Evolutionary conservation across 1,284 basidiomycete species (phyloP), one percentile per base, ranked within the genome.

Genomic region (Rhodofomes roseus): DNA sequence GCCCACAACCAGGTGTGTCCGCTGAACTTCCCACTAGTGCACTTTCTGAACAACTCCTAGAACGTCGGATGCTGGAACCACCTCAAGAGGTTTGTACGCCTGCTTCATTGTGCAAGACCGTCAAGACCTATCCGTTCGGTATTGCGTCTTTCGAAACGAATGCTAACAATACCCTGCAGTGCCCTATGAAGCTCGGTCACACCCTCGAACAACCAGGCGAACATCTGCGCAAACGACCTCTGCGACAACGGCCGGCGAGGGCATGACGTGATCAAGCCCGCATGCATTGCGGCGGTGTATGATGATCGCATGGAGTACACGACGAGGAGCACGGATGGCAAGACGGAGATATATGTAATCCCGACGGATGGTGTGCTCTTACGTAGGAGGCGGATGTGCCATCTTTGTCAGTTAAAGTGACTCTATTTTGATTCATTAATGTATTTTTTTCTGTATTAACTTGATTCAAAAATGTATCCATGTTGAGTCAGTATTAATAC

Each of bases 321-420:
- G 11, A 75, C 76, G 62, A 88, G 86, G 64, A 81, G 84, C 58
- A 74, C 79, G 1, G 81, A 87, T 55, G 92, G 90, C 52, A 79
- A 85, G 61, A 79, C 81, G 18, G 79, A 76, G 51, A 80, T 90
- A 65, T 83, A 87, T 60, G 76, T 79, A 40, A 85, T 99, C 54
- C 90, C 92, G 4, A 84, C 88, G 18, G 96, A 96, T 61, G 96
- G 98, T 71, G 93, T 96, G 11, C 80, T 99, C 0, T 99, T n/a
- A n/a, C n/a, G n/a, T n/a, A n/a, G n/a, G n/a, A n/a, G n/a, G n/a
- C n/a, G n/a, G n/a, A n/a, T n/a, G n/a, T n/a, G n/a, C n/a, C n/a
- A n/a, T n/a, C n/a, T n/a, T n/a, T n/a, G n/a, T n/a, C n/a, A n/a
- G n/a, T n/a, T n/a, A n/a, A n/a, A n/a, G n/a, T n/a, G n/a, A n/a